Percentiles rank a stretch among this genome's conserved stretches.
Conservation (phyloP, 164 flowering plant species). For the Kalanchoe fedtschenkoi region DNA sequence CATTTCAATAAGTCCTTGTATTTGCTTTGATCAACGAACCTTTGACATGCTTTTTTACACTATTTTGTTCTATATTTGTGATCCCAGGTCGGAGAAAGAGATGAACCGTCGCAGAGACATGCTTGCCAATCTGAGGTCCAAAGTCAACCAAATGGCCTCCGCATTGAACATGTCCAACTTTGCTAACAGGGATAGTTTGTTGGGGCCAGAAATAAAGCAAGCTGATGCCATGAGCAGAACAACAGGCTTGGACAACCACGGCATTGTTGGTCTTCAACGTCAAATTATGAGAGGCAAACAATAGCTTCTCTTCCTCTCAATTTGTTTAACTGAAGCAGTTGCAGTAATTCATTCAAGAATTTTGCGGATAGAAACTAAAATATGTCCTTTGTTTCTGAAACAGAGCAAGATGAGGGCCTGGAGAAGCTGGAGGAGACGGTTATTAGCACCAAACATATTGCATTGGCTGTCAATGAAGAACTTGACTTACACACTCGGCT, state of each 20-base stretch:
- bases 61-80: background rate
- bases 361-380: background rate
- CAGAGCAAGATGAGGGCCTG: slow-evolving; percentile 96
- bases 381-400: slow-evolving; percentile 4
- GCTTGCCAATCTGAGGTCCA: slow-evolving; percentile 65
- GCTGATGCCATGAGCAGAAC: slow-evolving; percentile 48
- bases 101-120: slow-evolving; percentile 77
- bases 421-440: slow-evolving; percentile 75
- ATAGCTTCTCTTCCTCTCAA: background rate
- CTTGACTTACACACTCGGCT: slow-evolving; percentile 68
- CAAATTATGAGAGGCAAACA: slow-evolving; percentile 76
- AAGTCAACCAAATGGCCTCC: slow-evolving; percentile 71
- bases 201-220: slow-evolving; percentile 66
- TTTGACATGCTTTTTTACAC: background rate
- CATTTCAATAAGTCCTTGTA: background rate
- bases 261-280: slow-evolving; percentile 72
- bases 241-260: slow-evolving; percentile 64
- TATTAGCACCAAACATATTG: slow-evolving; percentile 78
- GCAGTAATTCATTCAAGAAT: background rate
- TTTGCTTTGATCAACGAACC: background rate
- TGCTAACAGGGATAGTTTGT: slow-evolving; percentile 71
- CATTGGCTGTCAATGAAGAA: slow-evolving; percentile 82
- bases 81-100: slow-evolving; percentile 75
- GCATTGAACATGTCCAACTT: slow-evolving; percentile 73
- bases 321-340: background rate